These are phyloP conservation scores for Cordyceps tenuipes DNA, from an alignment of 2,329 filamentous ascomycete genomes.

Conservation along the genomic window DNA sequence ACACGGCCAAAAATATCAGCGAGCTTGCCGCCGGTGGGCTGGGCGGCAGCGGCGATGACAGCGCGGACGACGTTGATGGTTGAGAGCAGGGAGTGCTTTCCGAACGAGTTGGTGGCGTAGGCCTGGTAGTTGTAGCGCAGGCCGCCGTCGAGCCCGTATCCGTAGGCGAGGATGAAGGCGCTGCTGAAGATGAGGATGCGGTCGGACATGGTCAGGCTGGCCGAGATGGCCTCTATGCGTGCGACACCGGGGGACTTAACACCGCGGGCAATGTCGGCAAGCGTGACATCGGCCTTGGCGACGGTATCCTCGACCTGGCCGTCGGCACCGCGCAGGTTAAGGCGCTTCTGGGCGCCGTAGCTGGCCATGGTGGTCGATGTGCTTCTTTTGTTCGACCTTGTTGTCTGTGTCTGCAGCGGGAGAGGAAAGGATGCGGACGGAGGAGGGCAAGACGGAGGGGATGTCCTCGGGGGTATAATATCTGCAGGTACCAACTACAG, in stretches of 20 bases:
- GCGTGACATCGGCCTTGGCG: conserved; percentile 20
- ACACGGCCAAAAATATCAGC: conserved; percentile 56
- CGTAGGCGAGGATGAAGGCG: conserved; percentile 52
- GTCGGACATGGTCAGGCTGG: conserved; percentile 38
- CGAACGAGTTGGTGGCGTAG: conserved; percentile 42
- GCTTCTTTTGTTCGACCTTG: background rate
- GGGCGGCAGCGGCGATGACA: conserved; percentile 52
- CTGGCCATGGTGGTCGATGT: conserved; percentile 1
- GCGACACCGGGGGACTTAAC: conserved; percentile 38
- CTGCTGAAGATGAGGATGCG: conserved; percentile 44
- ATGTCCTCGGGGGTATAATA: background rate
- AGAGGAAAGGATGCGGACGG: background rate
- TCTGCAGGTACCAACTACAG: background rate
- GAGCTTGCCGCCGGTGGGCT: conserved; percentile 52
- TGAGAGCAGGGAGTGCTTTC: conserved; percentile 46
- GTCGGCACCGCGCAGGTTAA: conserved; percentile 1
- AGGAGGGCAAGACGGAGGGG: background rate
- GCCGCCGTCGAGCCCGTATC: conserved; percentile 46
- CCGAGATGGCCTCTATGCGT: conserved; percentile 42
- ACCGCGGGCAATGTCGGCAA: conserved; percentile 16
- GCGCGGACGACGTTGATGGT: conserved; percentile 50
- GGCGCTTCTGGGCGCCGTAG: conserved; percentile 6
- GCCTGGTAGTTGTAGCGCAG: conserved; percentile 47
- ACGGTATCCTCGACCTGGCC: background rate
- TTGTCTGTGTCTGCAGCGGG: background rate